Evolutionary conservation across 2,329 filamentous ascomycete genomes (phyloP).

Genomic region (Aureobasidium namibiae): DNA sequence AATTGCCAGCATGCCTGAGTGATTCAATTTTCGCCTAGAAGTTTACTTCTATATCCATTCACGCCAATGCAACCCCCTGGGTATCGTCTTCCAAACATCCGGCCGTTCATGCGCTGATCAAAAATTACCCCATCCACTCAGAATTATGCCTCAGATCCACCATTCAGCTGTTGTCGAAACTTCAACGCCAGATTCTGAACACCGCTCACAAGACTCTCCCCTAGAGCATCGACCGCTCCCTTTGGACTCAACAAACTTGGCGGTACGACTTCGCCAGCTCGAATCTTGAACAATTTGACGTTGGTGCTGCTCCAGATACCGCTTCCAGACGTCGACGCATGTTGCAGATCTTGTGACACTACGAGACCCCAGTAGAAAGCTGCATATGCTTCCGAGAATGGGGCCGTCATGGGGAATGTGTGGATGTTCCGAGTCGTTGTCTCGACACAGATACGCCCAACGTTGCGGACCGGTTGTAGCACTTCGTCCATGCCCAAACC

Average conservation of each 20-base stretch:
- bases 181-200: constrained; percentile 6
- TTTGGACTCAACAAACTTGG: constrained; percentile 70
- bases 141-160: not conserved
- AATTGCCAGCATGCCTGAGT: not conserved
- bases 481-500: constrained; percentile 24
- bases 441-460: constrained; percentile 48
- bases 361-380: constrained; percentile 79
- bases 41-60: not conserved
- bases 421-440: constrained; percentile 62
- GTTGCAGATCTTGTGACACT: constrained; percentile 82
- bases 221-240: constrained; percentile 87
- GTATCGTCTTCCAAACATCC: not conserved
- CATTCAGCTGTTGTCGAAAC: constrained; percentile 6
- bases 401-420: constrained; percentile 67
- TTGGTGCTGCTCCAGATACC: constrained; percentile 90
- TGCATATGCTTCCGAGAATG: constrained; percentile 89
- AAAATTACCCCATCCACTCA: not conserved
- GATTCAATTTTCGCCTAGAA: not conserved
- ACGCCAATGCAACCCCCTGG: not conserved
- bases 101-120: not conserved
- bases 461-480: constrained; percentile 28
- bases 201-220: constrained; percentile 40
- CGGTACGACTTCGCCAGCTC: constrained; percentile 71
- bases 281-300: constrained; percentile 82
- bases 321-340: constrained; percentile 68